Percentiles rank a stretch among this genome's conserved stretches.
These are phyloP conservation scores for Bremia lactucae DNA, from an alignment of 352 stramenopile species.

Conservation along the genomic window DNA sequence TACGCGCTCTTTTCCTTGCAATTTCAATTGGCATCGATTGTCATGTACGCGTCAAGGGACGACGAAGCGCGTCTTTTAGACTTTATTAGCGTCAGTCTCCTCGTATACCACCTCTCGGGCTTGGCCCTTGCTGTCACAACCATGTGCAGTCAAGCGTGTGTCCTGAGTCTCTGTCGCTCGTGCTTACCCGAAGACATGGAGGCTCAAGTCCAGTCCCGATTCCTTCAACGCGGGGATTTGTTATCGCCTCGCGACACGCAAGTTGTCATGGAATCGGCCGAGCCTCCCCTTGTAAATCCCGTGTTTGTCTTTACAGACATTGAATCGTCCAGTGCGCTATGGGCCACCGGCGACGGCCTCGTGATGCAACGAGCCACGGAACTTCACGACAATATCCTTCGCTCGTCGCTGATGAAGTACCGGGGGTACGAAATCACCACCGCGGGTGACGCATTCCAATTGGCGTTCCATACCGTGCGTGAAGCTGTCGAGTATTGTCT, in stretches of 20 bases:
- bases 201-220: conserved; percentile 25
- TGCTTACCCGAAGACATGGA: conserved; percentile 35
- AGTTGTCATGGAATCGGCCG: conserved; percentile 26
- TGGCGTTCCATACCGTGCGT: conserved; percentile 49
- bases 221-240: conserved; percentile 31
- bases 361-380: conserved; percentile 42
- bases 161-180: conserved; percentile 24
- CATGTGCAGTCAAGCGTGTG: conserved; percentile 37
- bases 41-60: conserved; percentile 30
- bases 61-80: conserved; percentile 23
- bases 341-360: conserved; percentile 28
- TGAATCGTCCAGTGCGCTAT: conserved; percentile 49
- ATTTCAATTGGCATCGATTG: conserved; percentile 39
- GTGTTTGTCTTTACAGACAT: conserved; percentile 69
- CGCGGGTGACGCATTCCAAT: conserved; percentile 41
- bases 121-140: conserved; percentile 36
- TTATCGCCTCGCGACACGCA: conserved; percentile 29
- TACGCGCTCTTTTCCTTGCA: conserved; percentile 52
- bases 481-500: conserved; percentile 55
- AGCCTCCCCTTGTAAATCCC: conserved; percentile 33
- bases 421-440: conserved; percentile 58
- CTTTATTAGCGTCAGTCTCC: conserved; percentile 30
- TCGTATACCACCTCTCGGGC: conserved; percentile 31
- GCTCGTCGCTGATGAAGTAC: conserved; percentile 38
- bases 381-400: conserved; percentile 49